Base-by-base conservation (phyloP, 768 basidiomycete species). In the Suillus discolor region DNA sequence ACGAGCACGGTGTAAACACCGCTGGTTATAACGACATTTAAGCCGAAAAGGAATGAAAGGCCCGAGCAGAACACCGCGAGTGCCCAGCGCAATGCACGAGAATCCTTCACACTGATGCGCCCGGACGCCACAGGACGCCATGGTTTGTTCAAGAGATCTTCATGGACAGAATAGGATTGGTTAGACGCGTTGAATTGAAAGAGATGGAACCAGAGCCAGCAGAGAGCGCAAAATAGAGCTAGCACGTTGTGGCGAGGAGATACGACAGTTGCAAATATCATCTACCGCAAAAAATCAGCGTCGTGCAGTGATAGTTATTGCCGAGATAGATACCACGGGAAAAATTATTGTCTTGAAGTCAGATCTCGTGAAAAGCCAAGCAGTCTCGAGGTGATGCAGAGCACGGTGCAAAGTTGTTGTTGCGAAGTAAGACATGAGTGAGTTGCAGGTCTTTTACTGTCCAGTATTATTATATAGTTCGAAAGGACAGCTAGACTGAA, bases 121-220 rank as follows among this genome's bases (percentile, higher is more conserved):
- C 75, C 71, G 0, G 81, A 68, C 6, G 81, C 80, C 5, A 82
- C 62, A 4, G 81, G 81, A 8, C 81, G 67, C 75, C 75, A 77
- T 15, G 78, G 73, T 65, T 75, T 77, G 67, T 80, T 81, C 3
- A 67, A 45, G 7, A 68, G 67, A 63, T 80, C 80, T 62, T 81
- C 79, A 16, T 73, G 61, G 0, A 65, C 62, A 2, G 65, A 69
- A 8, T 70, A 55, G 15, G 63, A 68, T 51, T 80, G 80, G 63
- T 79, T 79, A 11, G 79, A 77, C 36, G 77, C 69, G 38, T 73
- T 72, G 64, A 71, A 73, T 53, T 76, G 79, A 3, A 78, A 71
- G 41, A 77, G 70, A 66, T 78, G 74, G 4, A 77, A 55, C 75
- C 76, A 76, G 38, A 74, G 70, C 75, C 78, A 78, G 6, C 67